These are phyloP conservation scores for Tulasnella sp. DNA, from an alignment of 768 basidiomycete species.

Conservation along the genomic window DNA sequence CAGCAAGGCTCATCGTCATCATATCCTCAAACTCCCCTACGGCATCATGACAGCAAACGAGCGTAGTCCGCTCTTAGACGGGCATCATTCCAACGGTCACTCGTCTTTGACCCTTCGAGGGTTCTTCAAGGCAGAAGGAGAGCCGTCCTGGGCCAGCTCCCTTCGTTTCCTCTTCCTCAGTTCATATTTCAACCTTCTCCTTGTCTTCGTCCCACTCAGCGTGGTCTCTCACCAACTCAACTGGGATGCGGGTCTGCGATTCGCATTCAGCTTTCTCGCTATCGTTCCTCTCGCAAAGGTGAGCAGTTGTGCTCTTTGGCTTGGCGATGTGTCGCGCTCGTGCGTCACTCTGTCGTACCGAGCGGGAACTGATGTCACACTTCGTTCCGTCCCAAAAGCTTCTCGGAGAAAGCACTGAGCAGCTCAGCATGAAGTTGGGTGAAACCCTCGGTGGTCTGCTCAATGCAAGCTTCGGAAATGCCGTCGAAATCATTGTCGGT, in stretches of 20 bases:
- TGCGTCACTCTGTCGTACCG: too few species aligned
- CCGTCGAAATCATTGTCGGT: conserved; percentile 80
- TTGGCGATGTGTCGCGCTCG: conserved; percentile 18
- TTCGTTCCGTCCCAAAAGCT: conserved; percentile 31
- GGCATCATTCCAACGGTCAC: background rate
- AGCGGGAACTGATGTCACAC: background rate
- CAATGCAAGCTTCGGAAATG: conserved; percentile 51
- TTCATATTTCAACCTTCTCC: conserved; percentile 62
- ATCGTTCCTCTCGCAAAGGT: conserved; percentile 85
- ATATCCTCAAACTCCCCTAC: background rate
- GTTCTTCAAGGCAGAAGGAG: conserved; percentile 32
- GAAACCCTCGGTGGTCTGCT: conserved; percentile 78
- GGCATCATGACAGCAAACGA: background rate
- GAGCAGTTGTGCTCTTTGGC: background rate
- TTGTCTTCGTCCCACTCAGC: conserved; percentile 70
- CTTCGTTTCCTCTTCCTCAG: conserved; percentile 49
- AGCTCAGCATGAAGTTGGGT: conserved; percentile 65
- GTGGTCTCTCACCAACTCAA: conserved; percentile 47
- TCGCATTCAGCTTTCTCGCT: conserved; percentile 65
- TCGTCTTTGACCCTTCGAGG: background rate
- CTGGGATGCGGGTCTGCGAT: conserved; percentile 71
- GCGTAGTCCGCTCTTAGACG: conserved; percentile 6
- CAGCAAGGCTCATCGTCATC: background rate
- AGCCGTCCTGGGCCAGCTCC: conserved; percentile 50
- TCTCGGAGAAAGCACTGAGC: conserved; percentile 72